Evolutionary conservation across 371 early-diverging fungal species (phyloP).

Genomic region (Encephalitozoon romaleae): DNA sequence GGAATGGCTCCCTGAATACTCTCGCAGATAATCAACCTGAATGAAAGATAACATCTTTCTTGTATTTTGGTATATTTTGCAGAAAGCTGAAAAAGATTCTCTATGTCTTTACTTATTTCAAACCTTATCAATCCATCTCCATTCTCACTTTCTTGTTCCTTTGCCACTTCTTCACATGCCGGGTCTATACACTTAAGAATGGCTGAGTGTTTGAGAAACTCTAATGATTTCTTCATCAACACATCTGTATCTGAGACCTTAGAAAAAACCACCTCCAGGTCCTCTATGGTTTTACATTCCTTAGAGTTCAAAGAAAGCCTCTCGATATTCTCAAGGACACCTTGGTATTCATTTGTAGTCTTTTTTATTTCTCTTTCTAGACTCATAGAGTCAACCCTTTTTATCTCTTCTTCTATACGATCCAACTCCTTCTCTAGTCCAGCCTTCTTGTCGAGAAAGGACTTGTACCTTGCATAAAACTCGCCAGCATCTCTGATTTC

Average conservation of each 20-base stretch:
- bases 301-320: not conserved
- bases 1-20: not conserved
- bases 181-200: not conserved
- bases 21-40: not conserved
- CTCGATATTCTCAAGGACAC: not conserved
- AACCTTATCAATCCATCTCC: not conserved
- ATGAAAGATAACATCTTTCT: not conserved
- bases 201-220: not conserved
- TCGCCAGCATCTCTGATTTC: not conserved
- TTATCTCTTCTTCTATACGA: not conserved
- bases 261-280: slow-evolving; percentile 1
- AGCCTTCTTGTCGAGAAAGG: not conserved
- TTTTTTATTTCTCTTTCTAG: not conserved
- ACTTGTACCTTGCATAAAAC: not conserved
- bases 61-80: not conserved
- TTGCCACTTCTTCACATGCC: not conserved
- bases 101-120: not conserved
- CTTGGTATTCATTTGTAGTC: not conserved
- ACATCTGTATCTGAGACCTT: not conserved
- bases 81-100: not conserved
- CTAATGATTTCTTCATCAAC: not conserved
- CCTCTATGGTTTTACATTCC: not conserved
- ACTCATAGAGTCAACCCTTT: not conserved
- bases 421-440: not conserved
- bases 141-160: not conserved